Evolutionary conservation across 2,329 filamentous ascomycete species (phyloP), one percentile per base, ranked within the genome.

Genomic region (Juglanconis juglandina): DNA sequence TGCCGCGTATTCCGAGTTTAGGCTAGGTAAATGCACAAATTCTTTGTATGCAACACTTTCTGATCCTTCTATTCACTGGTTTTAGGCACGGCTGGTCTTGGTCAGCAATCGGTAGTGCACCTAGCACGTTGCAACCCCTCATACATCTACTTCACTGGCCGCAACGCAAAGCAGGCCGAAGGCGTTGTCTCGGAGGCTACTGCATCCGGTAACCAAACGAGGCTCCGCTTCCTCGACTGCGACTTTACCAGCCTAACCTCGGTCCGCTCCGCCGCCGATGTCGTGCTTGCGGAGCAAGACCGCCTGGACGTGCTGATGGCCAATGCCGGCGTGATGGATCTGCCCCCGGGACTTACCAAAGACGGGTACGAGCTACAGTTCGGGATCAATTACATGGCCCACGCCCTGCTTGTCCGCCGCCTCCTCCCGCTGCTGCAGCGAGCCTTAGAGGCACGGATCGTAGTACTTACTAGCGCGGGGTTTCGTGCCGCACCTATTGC

Each of bases 351-450:
- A 4, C 64, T 75, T 2, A 79, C 77, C 3, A 65, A 67, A 24
- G 75, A 82, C 24, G 78, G 79, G 11, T 81, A 79, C 60, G 81
- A 83, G 64, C 65, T 76, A 3, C 76, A 81, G 60, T 80, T 82
- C 59, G 78, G 75, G 1, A 78, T 74, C 2, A 83, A 83, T 56
- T 77, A 81, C 65, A 64, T 82, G 37, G 78, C 79, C 4, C 79
- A 81, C 52, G 77, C 79, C 5, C 68, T 77, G 2, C 66, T 79
- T 3, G 72, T 70, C 24, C 69, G 71, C 24, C 47, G 35, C 33
- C 48, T 62, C 1, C 56, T 62, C 2, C 56, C 60, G 1, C 64
- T 71, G 1, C 61, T 76, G 0, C 57, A 65, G 14, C 65, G 68
- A 47, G 74, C 73, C 1, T 68, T 67, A 5, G 39, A 56, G 9